A percentile compares a stretch with the other conserved stretches of the same genome.
Evolutionary conservation across 495 filamentous ascomycete genomes (phyloP).

Genomic region (Sporormia fimetaria): DNA sequence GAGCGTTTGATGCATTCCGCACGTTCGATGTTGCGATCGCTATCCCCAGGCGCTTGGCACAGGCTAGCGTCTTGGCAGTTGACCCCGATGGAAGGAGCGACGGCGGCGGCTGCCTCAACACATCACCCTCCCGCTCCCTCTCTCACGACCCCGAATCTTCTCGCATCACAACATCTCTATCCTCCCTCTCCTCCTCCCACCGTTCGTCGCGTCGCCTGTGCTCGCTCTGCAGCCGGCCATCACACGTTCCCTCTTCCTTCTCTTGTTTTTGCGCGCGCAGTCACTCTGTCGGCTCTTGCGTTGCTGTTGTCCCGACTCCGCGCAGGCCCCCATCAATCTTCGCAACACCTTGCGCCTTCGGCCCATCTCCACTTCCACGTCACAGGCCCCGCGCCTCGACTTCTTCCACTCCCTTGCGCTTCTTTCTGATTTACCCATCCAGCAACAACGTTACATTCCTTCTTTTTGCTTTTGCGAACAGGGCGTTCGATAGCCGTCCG

Average conservation of each 20-base stretch:
- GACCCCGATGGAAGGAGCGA: too few species aligned
- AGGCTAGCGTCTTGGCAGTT: too few species aligned
- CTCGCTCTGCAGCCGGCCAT: not conserved
- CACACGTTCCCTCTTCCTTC: not conserved
- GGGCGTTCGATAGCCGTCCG: conserved; percentile 7
- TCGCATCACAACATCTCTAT: not conserved
- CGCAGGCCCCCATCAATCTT: conserved; percentile 7
- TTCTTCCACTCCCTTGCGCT: conserved; percentile 25
- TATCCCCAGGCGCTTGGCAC: too few species aligned
- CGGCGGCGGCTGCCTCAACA: too few species aligned
- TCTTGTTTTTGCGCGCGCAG: not conserved
- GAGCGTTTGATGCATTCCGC: too few species aligned
- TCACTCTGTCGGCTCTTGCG: conserved; percentile 2
- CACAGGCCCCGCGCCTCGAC: conserved; percentile 9
- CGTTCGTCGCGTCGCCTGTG: not conserved
- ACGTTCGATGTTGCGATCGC: too few species aligned
- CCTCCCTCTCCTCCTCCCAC: not conserved
- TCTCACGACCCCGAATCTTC: not conserved
- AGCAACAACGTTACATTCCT: conserved; percentile 14
- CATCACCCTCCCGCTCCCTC: not conserved
- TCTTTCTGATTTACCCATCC: conserved; percentile 5
- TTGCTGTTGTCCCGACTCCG: conserved; percentile 13
- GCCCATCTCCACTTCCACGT: conserved; percentile 11
- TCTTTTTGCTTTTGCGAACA: not conserved
- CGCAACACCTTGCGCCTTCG: conserved; percentile 20